Evolutionary conservation across 352 stramenopile species (phyloP), one percentile per base, ranked within the genome.

Genomic region (Globisporangium iwayamae): DNA sequence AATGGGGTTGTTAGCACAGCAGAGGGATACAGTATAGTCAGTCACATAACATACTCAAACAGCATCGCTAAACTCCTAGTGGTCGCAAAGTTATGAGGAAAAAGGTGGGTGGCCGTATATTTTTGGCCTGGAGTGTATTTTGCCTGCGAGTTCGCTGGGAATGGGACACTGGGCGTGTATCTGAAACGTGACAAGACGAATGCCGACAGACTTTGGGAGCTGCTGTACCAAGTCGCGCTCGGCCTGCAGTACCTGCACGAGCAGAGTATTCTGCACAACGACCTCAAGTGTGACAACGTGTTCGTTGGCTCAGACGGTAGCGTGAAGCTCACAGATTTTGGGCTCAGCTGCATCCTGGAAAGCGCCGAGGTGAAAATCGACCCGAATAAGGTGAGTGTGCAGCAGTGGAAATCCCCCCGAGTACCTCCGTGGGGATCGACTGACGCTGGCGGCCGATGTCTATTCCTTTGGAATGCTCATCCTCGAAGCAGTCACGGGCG

Each of bases 281-380:
- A 62, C 38, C 56, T 62, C 56, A 45, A 62, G 56, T 41, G 25
- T 22, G 45, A 52, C 41, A 62, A 62, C 28, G 28, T 54, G 22
- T 11, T 96, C 10, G 61, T 94, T 4, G 81, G 78, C n/a, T 54
- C 70, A 30, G 30, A 66, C 11, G 57, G 66, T 2, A 38, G 48
- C 5, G 63, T 53, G 6, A 73, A 76, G 46, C 13, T 76, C 22
- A 50, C 50, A 0, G 70, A 71, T 20, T 76, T 76, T 76, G 70
- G 70, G 11, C 47, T 65, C 25, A 71, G 63, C 39, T 51, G 10
- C 10, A 60, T 60, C 34, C 43, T 68, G 11, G 16, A 58, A 4
- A 25, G 22, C 59, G 46, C n/a, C 0, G 50, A 58, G 41, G 20
- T 41, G 38, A 59, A 54, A n/a, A 47, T 46, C 13, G 39, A 64